Percentiles rank a stretch among this genome's conserved stretches.
phyloP scores from a whole-genome alignment of 768 basidiomycete species.

The Tricholoma furcatifolium region DNA sequence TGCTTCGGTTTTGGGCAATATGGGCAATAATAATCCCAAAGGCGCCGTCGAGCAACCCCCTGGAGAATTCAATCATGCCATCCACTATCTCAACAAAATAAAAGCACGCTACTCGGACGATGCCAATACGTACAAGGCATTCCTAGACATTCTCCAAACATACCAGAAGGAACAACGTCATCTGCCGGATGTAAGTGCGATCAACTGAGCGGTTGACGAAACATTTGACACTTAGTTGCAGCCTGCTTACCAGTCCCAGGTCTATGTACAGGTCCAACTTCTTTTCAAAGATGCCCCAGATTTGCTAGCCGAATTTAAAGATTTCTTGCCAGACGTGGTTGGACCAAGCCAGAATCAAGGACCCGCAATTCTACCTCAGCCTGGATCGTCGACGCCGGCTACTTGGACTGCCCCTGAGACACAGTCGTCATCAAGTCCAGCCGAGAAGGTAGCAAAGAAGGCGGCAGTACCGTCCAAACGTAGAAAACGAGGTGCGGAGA shows the following conservation, averaged over 20 bases:
- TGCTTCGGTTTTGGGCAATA: constrained; percentile 63
- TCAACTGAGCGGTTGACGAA: constrained; percentile 7
- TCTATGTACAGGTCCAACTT: constrained; percentile 76
- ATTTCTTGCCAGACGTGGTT: constrained; percentile 70
- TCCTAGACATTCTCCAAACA: constrained; percentile 83
- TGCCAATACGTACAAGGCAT: constrained; percentile 90
- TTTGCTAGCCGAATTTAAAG: constrained; percentile 76
- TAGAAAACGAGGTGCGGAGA: constrained; percentile 63
- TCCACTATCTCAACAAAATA: constrained; percentile 98
- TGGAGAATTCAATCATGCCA: constrained; percentile 89
- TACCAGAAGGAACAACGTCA: constrained; percentile 84
- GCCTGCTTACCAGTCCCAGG: constrained; percentile 52
- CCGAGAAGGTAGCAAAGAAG: constrained; percentile 45
- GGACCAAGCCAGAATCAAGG: constrained; percentile 39
- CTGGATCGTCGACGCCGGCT: constrained; percentile 33
- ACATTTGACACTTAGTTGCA: not conserved
- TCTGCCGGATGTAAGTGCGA: constrained; percentile 62
- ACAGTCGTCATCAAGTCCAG: constrained; percentile 33
- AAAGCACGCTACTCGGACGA: constrained; percentile 88
- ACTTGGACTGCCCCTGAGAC: constrained; percentile 40
- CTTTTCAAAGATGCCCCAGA: constrained; percentile 84
- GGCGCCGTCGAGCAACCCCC: constrained; percentile 51
- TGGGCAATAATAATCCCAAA: constrained; percentile 47
- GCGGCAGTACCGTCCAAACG: constrained; percentile 46
- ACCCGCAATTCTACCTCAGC: constrained; percentile 51